Evolutionary conservation across 2,329 filamentous ascomycete genomes (phyloP).

Genomic region (Didymella keratinophila): DNA sequence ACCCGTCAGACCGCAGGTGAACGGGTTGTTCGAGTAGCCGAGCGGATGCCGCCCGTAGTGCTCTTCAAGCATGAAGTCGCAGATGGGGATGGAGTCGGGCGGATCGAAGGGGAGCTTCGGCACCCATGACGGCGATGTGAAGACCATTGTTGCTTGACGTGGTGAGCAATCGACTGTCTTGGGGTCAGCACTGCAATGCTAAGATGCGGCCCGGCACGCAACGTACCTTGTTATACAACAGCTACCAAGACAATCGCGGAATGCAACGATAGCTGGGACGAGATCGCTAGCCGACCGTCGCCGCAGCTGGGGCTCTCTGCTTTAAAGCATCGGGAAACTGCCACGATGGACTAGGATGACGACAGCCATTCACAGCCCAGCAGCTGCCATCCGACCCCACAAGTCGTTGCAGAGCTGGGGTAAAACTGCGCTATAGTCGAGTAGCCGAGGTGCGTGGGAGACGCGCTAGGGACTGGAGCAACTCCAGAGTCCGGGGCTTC

Average conservation of each 20-base stretch:
- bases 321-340: constrained; percentile 9
- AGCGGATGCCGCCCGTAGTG: constrained; percentile 71
- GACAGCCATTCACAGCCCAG: neutral
- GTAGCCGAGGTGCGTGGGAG: neutral
- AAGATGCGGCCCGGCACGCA: neutral
- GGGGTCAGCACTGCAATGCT: neutral
- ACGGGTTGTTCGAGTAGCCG: constrained; percentile 71
- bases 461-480: neutral
- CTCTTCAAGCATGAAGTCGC: constrained; percentile 80
- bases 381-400: neutral
- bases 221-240: constrained; percentile 6
- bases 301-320: constrained; percentile 2
- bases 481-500: neutral
- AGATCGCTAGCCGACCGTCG: constrained; percentile 13
- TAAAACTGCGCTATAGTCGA: neutral
- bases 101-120: constrained; percentile 68
- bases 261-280: neutral
- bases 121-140: constrained; percentile 68
- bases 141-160: too few species aligned
- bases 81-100: constrained; percentile 77
- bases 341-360: neutral
- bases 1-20: constrained; percentile 78
- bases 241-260: neutral
- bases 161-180: neutral
- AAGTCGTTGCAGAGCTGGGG: neutral